A percentile compares a stretch with the other conserved stretches of the same genome.
phyloP scores from a whole-genome alignment of 2,329 filamentous ascomycete species.

The Colletotrichum godetiae region DNA sequence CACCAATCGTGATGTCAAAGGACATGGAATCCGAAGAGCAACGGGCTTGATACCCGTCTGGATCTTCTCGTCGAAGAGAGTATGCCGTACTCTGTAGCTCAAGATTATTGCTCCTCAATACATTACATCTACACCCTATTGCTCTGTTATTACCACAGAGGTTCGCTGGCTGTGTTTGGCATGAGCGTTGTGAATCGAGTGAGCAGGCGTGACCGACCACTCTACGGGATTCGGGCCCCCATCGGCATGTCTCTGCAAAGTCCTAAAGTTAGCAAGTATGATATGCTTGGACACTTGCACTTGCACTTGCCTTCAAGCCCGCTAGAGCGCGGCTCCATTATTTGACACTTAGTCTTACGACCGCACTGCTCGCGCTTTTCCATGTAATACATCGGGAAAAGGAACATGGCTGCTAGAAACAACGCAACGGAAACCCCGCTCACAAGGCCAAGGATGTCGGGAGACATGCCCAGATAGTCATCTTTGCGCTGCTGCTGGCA shows the following conservation, averaged over 20 bases:
- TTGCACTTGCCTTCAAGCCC: background rate
- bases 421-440: background rate
- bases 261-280: background rate
- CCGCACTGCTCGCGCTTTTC: background rate
- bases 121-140: background rate
- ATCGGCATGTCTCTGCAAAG: background rate
- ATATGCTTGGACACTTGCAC: too few species aligned
- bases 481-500: background rate
- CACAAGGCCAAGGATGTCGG: background rate
- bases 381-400: background rate
- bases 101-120: background rate
- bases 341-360: background rate
- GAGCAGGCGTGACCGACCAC: background rate
- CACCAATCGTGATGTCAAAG: background rate
- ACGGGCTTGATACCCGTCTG: accelerated
- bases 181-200: background rate
- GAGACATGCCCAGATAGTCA: background rate
- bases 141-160: background rate
- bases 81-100: background rate
- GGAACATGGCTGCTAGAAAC: background rate
- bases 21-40: background rate
- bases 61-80: background rate
- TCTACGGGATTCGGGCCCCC: background rate
- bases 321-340: background rate
- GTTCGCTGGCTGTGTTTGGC: background rate